Evolutionary conservation across 2,329 filamentous ascomycete genomes (phyloP), one percentile per base, ranked within the genome.

Genomic region (Penicillium sp.): DNA sequence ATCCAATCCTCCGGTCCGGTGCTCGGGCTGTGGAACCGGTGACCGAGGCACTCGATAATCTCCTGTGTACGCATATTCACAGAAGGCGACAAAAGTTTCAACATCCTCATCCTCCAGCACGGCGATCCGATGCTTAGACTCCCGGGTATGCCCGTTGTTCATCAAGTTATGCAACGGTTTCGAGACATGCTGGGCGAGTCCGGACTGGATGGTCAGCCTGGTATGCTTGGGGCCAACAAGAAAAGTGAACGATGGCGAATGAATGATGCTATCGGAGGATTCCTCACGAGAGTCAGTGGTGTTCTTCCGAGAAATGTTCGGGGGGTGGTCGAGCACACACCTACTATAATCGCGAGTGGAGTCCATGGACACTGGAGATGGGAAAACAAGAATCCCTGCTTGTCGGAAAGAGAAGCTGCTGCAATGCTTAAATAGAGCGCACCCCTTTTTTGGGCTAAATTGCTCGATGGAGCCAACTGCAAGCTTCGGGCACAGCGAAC

Each of bases 31-130:
- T 8, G 27, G 44, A 18, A 47, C 45, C 7, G 57, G 56, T 16
- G 39, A 44, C 10, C 17, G 41, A 3, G 60, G 68, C 17, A 65
- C 62, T 8, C 49, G 60, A 42, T 73, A 74, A 35, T 71, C 60
- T 7, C 70, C 68, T 0, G 66, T 72, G 41, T 74, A 74, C 9
- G 69, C 68, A 58, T 67, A 73, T 44, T 74, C 65, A 43, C 62
- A 67, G 47, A 74, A 73, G 2, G 64, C 65, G 17, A 67, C 56
- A 41, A 74, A 73, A 1, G 70, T 72, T 30, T 67, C 64, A 9
- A 69, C 69, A 41, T 73, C 68, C 32, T 70, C 61, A 3, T 72
- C 67, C 34, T 70, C 66, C 40, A 70, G 47, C 12, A 67, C 58
- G 9, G 64, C 67, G 20, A 66, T 61, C 8, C 62, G 58, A 28